Percentiles rank a stretch among this genome's conserved stretches.
Evolutionary conservation across 139 green algal genomes (phyloP).

Genomic region (Chlorella vulgaris): DNA sequence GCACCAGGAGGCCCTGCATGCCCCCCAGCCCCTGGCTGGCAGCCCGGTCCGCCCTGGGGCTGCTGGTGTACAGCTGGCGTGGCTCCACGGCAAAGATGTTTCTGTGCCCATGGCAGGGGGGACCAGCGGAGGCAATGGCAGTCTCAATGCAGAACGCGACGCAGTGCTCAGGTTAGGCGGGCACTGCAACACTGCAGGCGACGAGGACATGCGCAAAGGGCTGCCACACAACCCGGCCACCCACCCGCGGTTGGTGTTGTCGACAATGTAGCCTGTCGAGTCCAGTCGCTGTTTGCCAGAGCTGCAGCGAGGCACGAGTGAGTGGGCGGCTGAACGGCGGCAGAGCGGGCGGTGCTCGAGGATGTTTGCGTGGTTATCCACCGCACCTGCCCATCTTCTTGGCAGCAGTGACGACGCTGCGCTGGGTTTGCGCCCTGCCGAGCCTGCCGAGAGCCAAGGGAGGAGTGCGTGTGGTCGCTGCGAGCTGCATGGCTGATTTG

Average conservation of each 20-base stretch:
- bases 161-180: too few relatives aligned
- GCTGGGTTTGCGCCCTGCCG: neutral
- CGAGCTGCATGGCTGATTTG: too few relatives aligned
- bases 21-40: slow-evolving; percentile 24
- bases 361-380: neutral
- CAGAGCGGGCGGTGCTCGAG: neutral
- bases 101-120: slow-evolving; percentile 1
- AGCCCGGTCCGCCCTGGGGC: slow-evolving; percentile 14
- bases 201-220: too few relatives aligned
- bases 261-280: slow-evolving; percentile 15
- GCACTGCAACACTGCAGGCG: too few relatives aligned
- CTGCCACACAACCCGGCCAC: neutral
- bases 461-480: too few relatives aligned
- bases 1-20: slow-evolving; percentile 14
- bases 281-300: slow-evolving; percentile 5
- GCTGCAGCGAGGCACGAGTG: neutral
- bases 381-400: neutral
- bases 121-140: too few relatives aligned
- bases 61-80: slow-evolving; percentile 14
- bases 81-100: slow-evolving; percentile 23
- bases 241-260: slow-evolving; percentile 2
- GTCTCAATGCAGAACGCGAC: too few relatives aligned
- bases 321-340: neutral
- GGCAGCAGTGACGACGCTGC: neutral
- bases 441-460: neutral